Evolutionary conservation across 108 stramenopile genomes (phyloP).

Genomic region (Nitzschia inconspicua): DNA sequence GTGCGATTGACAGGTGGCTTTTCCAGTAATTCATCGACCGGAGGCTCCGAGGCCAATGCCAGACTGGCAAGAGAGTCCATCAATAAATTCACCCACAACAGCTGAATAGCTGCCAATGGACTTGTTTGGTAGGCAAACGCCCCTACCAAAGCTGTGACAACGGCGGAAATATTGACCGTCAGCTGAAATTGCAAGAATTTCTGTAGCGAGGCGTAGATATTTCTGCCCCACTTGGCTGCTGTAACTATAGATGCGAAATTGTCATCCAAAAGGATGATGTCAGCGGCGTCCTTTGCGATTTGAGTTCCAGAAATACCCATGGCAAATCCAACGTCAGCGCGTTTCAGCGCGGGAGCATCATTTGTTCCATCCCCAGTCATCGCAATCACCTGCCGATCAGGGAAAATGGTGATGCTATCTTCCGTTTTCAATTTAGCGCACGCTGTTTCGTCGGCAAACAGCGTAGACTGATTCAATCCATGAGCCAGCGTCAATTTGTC

Average conservation of each 20-base stretch:
- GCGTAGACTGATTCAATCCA: conserved; percentile 80
- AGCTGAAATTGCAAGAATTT: conserved; percentile 99
- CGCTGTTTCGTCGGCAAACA: conserved; percentile 59
- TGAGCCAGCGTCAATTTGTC: conserved; percentile 84
- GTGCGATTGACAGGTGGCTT: conserved; percentile 77
- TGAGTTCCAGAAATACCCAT: conserved; percentile 98
- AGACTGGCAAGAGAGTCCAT: conserved; percentile 98
- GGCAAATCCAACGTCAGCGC: conserved; percentile 97
- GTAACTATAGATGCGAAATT: conserved; percentile 97
- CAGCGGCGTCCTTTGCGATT: conserved; percentile 94
- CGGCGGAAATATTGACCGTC: conserved; percentile 94
- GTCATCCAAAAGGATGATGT: conserved; percentile 94
- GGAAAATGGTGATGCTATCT: conserved; percentile 65
- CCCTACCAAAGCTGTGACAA: conserved; percentile 87
- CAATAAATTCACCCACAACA: conserved; percentile 98
- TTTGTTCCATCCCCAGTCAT: conserved; percentile 99
- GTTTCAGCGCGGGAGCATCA: conserved; percentile 97
- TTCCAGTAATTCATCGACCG: conserved; percentile 75
- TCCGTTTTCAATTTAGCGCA: conserved; percentile 40
- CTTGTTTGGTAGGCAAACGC: conserved; percentile 81
- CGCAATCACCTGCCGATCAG: conserved; percentile 92
- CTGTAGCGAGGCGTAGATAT: conserved; percentile 95
- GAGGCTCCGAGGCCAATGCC: conserved; percentile 94
- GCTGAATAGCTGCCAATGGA: conserved; percentile 94
- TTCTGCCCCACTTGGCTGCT: conserved; percentile 97